phyloP scores from a whole-genome alignment of 2,329 filamentous ascomycete genomes.

The Clathrospora elynae region DNA sequence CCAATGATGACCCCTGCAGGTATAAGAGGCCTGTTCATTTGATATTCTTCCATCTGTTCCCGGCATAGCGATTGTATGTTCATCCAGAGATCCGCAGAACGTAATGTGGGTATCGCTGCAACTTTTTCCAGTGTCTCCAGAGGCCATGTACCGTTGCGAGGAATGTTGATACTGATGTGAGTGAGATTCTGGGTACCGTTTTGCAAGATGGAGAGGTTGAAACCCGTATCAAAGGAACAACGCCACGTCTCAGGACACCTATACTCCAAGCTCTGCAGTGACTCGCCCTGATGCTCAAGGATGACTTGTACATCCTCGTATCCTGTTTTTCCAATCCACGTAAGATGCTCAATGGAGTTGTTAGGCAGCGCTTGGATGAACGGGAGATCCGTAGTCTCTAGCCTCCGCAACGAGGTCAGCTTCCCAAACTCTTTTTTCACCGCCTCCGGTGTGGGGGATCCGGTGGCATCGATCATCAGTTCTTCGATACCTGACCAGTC shows the following conservation, averaged over 20 bases:
- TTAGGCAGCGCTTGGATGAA: conserved; percentile 10
- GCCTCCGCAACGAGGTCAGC: conserved; percentile 4
- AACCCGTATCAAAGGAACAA: neutral
- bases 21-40: too few species aligned
- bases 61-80: conserved; percentile 14
- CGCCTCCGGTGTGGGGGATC: neutral
- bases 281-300: conserved; percentile 14
- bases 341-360: conserved; percentile 15
- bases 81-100: conserved; percentile 15
- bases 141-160: conserved; percentile 23
- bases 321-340: neutral
- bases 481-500: conserved; percentile 16
- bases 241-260: conserved; percentile 2
- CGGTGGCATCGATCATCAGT: conserved; percentile 1
- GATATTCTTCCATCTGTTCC: neutral
- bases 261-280: conserved; percentile 12
- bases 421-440: neutral
- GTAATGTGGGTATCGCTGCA: conserved; percentile 10
- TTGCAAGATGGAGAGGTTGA: conserved; percentile 8
- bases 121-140: conserved; percentile 11
- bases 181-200: conserved; percentile 7
- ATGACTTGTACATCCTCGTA: conserved; percentile 4
- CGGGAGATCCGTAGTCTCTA: conserved; percentile 8
- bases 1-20: too few species aligned
- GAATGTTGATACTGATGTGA: conserved; percentile 21